phyloP scores from a whole-genome alignment of 768 basidiomycete species.

The Porpolomopsis calyptriformis region DNA sequence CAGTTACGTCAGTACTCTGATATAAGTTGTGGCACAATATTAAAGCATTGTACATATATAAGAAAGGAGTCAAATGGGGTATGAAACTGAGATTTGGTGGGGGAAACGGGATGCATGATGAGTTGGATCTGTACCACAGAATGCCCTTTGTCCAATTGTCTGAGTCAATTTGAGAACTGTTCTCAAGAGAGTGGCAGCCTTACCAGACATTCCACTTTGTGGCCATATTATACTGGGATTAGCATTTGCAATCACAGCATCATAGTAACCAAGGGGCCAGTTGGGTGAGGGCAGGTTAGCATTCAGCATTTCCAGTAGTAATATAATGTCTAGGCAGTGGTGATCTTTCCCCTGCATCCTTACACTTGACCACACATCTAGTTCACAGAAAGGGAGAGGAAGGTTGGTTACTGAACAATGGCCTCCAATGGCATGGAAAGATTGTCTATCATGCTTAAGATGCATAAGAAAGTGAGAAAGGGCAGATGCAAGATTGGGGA shows the following conservation, averaged over 20 bases:
- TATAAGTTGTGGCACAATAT: conserved; percentile 7
- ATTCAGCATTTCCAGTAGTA: conserved; percentile 16
- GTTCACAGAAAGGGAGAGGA: conserved; percentile 13
- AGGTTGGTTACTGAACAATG: neutral
- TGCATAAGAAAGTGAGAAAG: conserved; percentile 15
- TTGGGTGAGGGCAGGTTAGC: conserved; percentile 11
- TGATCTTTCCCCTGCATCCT: conserved; percentile 17
- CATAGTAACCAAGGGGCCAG: conserved; percentile 15
- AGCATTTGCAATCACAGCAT: conserved; percentile 14
- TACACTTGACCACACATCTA: conserved; percentile 20
- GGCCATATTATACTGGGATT: conserved; percentile 11
- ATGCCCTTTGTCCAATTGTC: neutral
- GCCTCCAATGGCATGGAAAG: conserved; percentile 5
- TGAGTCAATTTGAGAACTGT: neutral
- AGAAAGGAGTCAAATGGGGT: neutral
- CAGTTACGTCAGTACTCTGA: neutral
- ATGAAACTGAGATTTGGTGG: neutral
- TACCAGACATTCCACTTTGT: conserved; percentile 14
- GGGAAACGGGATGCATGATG: conserved; percentile 1
- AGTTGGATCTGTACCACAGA: conserved; percentile 1
- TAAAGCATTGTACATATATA: conserved; percentile 5
- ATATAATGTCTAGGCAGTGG: conserved; percentile 12
- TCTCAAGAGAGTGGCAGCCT: neutral
- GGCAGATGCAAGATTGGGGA: conserved; percentile 20
- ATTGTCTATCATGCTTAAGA: neutral